Base-by-base conservation (phyloP, 2,329 filamentous ascomycete genomes). In the Plectosphaerella sp. region DNA sequence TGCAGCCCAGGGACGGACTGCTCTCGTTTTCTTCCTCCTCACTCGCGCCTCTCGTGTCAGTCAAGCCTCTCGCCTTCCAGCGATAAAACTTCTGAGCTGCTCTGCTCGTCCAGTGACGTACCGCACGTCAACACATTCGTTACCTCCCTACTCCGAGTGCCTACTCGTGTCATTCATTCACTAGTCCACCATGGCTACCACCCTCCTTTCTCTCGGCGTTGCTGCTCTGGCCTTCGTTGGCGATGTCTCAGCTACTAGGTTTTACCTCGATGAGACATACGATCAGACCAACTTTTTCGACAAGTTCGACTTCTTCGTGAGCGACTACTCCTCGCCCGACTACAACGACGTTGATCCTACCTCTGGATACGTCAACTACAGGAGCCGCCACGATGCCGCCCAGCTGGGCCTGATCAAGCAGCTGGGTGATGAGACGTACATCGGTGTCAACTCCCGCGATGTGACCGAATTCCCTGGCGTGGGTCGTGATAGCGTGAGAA, bases 351-450 rank as follows among this genome's bases (percentile, higher is more conserved):
- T 60, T 5, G 87, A 91, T 59, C 83, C 82, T 8, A 90, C 83
- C 46, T 63, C 77, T 50, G 87, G 87, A 8, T 87, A 79, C 61
- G 86, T 89, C 49, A 70, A 75, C 52, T 91, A 77, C 58, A 63
- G 67, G 37, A 65, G 50, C 63, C 59, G 64, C 51, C 18, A 52
- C 1, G 64, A 69, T 28, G 74, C 76, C 16, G 37, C 61, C 5
- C 50, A 52, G 1, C 58, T 71, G 14, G 68, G 68, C n/a, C 62
- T 77, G 5, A 62, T 71, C 51, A 58, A 57, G 20, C 62, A 57
- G 25, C 52, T 64, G 18, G 59, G 60, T 14, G 61, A 64, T 6
- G 64, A 70, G 45, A 67, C 75, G 37, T 70, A 66, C 47, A 59
- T 79, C 20, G 69, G 70, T 18, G 65, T 70, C 42, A 69, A 77